These are phyloP conservation scores for Picea sitchensis DNA, from an alignment of 75 land plant species.

Conservation along the genomic window DNA sequence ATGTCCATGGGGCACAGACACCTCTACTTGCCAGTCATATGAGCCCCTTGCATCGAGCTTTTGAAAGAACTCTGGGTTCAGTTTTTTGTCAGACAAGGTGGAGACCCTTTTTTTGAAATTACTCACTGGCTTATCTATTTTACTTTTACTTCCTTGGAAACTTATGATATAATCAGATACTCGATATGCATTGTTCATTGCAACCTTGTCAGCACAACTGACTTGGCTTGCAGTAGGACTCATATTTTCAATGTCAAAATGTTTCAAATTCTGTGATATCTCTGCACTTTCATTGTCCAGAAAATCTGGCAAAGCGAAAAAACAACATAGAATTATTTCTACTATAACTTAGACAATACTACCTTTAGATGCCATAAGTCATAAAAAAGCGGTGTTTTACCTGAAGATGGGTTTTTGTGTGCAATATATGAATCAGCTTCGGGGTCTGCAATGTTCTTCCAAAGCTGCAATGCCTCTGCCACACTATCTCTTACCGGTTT, in stretches of 20 bases:
- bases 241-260: neutral
- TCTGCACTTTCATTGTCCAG: neutral
- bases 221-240: neutral
- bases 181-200: neutral
- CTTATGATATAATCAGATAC: neutral
- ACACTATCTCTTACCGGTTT: conserved; percentile 36
- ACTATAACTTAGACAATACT: neutral
- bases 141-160: neutral
- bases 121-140: conserved; percentile 1
- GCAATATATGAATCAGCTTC: neutral
- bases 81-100: conserved; percentile 20
- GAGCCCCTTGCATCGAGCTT: conserved; percentile 20
- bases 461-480: conserved; percentile 29
- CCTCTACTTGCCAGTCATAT: conserved; percentile 40
- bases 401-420: neutral
- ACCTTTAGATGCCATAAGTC: neutral
- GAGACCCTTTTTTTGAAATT: conserved; percentile 5
- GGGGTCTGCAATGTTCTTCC: conserved; percentile 29
- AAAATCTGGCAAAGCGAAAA: neutral
- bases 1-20: conserved; percentile 34
- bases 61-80: conserved; percentile 39
- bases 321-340: neutral
- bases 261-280: neutral
- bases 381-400: neutral
- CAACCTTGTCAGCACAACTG: neutral